Evolutionary conservation across 331 rosid species (phyloP).

Genomic region (Quercus phellos): DNA sequence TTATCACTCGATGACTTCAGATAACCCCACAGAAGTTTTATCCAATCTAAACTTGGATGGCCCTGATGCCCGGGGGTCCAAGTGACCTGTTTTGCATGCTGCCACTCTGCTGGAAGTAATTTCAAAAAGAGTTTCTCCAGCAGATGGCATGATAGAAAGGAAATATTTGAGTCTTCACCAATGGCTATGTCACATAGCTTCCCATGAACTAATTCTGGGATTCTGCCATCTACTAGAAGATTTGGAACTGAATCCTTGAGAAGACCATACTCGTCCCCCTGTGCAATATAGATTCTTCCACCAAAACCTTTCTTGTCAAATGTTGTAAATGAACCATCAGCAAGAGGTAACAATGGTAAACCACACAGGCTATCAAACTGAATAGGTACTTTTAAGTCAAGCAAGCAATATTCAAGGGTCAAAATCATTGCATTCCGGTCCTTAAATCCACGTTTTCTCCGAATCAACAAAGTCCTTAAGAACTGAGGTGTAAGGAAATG

Average conservation of each 20-base stretch:
- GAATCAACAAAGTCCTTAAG: conserved; percentile 68
- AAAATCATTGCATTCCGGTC: conserved; percentile 71
- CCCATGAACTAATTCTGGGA: conserved; percentile 67
- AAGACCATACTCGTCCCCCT: conserved; percentile 81
- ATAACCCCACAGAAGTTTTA: conserved; percentile 87
- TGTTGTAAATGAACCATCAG: conserved; percentile 69
- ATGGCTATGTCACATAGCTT: conserved; percentile 74
- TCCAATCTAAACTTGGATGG: conserved; percentile 92
- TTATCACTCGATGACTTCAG: conserved; percentile 75
- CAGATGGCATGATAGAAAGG: conserved; percentile 73
- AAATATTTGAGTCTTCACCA: conserved; percentile 63
- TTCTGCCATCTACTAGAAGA: conserved; percentile 59
- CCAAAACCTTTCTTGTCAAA: conserved; percentile 72
- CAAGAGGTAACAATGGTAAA: conserved; percentile 83
- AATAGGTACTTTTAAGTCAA: conserved; percentile 64
- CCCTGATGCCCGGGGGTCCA: conserved; percentile 85
- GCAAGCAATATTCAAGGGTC: conserved; percentile 89
- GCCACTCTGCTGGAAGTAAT: conserved; percentile 91
- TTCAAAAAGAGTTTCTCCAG: conserved; percentile 86
- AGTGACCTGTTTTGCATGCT: conserved; percentile 66
- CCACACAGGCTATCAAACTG: conserved; percentile 67
- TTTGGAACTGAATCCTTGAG: conserved; percentile 83
- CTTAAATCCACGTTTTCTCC: conserved; percentile 83
- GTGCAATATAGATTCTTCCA: conserved; percentile 83
- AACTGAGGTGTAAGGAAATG: conserved; percentile 86